phyloP scores from a whole-genome alignment of 2,329 filamentous ascomycete species.

The Lachnellula subtilissima region DNA sequence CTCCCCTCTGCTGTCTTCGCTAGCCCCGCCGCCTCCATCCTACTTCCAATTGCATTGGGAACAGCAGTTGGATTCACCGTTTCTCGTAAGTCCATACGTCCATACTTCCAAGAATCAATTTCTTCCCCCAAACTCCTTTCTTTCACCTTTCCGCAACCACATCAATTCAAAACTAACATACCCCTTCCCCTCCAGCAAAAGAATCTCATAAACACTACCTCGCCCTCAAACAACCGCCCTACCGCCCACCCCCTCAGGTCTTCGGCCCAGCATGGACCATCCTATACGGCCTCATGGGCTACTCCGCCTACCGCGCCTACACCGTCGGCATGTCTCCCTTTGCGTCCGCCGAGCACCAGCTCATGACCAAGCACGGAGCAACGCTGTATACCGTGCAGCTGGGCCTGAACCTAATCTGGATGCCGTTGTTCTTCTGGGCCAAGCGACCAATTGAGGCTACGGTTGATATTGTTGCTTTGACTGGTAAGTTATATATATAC shows the following conservation, averaged over 20 bases:
- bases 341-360: slow-evolving; percentile 18
- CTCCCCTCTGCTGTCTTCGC: slow-evolving; percentile 68
- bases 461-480: slow-evolving; percentile 67
- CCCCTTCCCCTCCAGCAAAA: slow-evolving; percentile 38
- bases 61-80: slow-evolving; percentile 67
- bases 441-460: slow-evolving; percentile 70
- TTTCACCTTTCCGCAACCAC: background rate
- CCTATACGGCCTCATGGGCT: slow-evolving; percentile 79
- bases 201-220: slow-evolving; percentile 59
- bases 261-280: slow-evolving; percentile 64
- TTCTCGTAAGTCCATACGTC: slow-evolving; percentile 47
- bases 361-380: slow-evolving; percentile 58
- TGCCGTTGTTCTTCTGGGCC: slow-evolving; percentile 84
- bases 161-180: slow-evolving; percentile 2
- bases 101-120: background rate
- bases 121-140: background rate
- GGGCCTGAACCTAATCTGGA: slow-evolving; percentile 81
- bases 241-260: slow-evolving; percentile 54
- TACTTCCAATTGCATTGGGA: slow-evolving; percentile 70
- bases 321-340: slow-evolving; percentile 53
- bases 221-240: slow-evolving; percentile 62
- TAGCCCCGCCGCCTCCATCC: slow-evolving; percentile 65
- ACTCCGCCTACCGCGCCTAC: slow-evolving; percentile 76
- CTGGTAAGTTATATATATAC: slow-evolving; percentile 39
- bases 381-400: slow-evolving; percentile 84